Evolutionary conservation across 768 basidiomycete species (phyloP).

Genomic region (Xerocomellus chrysenteron): DNA sequence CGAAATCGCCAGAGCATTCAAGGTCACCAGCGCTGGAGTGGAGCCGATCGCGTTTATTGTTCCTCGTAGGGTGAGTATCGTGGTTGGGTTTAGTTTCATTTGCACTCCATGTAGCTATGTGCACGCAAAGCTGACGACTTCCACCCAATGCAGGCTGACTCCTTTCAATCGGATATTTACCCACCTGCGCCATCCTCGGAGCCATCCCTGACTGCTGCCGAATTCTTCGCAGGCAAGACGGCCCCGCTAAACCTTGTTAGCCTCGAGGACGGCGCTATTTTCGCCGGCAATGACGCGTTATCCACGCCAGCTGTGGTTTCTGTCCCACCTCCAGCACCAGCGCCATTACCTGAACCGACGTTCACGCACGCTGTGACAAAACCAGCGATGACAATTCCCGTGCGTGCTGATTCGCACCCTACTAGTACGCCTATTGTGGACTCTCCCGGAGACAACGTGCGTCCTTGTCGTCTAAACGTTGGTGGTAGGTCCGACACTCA

Average conservation of each 20-base stretch:
- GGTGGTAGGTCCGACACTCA: neutral
- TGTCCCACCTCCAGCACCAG: constrained; percentile 24
- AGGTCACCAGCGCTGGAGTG: constrained; percentile 67
- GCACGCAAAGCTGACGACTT: neutral
- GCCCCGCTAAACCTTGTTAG: constrained; percentile 76
- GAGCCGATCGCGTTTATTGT: constrained; percentile 96
- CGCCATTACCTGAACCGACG: constrained; percentile 35
- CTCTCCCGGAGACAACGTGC: constrained; percentile 29
- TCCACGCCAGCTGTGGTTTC: constrained; percentile 30
- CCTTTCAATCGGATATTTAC: constrained; percentile 97
- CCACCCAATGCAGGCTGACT: constrained; percentile 61
- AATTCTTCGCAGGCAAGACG: constrained; percentile 86
- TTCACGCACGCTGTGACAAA: constrained; percentile 32
- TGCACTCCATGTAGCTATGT: neutral
- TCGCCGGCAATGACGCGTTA: constrained; percentile 29
- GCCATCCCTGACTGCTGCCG: constrained; percentile 74
- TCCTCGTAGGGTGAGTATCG: constrained; percentile 71
- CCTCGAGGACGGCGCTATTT: constrained; percentile 65
- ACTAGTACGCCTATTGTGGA: neutral
- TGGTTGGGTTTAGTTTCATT: neutral
- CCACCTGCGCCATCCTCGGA: constrained; percentile 86
- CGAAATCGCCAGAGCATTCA: constrained; percentile 95
- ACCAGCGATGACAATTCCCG: constrained; percentile 24
- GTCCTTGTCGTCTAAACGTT: constrained; percentile 14
- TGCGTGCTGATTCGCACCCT: constrained; percentile 16